Evolutionary conservation across 1,139 yeast genomes (phyloP).

Genomic region (Blastobotrys elegans): DNA sequence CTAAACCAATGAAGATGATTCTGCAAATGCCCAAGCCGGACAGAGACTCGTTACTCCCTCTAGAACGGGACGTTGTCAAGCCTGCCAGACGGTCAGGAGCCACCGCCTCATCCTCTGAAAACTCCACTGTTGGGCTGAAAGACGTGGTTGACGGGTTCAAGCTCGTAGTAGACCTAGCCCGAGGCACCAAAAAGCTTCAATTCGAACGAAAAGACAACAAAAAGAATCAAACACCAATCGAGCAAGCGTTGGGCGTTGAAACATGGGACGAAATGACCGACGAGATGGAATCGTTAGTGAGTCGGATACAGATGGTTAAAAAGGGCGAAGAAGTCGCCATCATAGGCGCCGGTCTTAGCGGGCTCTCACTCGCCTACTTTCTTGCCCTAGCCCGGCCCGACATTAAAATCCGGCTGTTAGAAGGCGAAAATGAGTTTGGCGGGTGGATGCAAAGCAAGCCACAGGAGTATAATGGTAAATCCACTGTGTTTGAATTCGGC

Average conservation of each 20-base stretch:
- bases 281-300: conserved; percentile 26
- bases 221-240: conserved; percentile 10
- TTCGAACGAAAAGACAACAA: conserved; percentile 3
- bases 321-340: conserved; percentile 35
- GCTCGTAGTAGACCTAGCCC: conserved; percentile 9
- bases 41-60: conserved; percentile 11
- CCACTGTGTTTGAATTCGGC: conserved; percentile 35
- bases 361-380: conserved; percentile 73
- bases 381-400: conserved; percentile 61
- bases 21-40: conserved; percentile 12
- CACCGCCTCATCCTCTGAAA: background rate
- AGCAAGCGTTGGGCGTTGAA: conserved; percentile 15
- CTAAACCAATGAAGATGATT: conserved; percentile 4
- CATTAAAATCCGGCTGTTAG: conserved; percentile 57
- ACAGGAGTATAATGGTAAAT: conserved; percentile 11
- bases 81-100: background rate
- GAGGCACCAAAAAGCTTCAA: conserved; percentile 9
- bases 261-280: conserved; percentile 22
- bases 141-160: conserved; percentile 12
- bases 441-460: conserved; percentile 67
- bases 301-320: conserved; percentile 28
- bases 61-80: conserved; percentile 7
- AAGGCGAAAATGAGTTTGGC: conserved; percentile 52
- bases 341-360: conserved; percentile 86
- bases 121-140: background rate